These are phyloP conservation scores for Ophiocordyceps unilateralis DNA, from an alignment of 2,329 filamentous ascomycete species.

Conservation along the genomic window DNA sequence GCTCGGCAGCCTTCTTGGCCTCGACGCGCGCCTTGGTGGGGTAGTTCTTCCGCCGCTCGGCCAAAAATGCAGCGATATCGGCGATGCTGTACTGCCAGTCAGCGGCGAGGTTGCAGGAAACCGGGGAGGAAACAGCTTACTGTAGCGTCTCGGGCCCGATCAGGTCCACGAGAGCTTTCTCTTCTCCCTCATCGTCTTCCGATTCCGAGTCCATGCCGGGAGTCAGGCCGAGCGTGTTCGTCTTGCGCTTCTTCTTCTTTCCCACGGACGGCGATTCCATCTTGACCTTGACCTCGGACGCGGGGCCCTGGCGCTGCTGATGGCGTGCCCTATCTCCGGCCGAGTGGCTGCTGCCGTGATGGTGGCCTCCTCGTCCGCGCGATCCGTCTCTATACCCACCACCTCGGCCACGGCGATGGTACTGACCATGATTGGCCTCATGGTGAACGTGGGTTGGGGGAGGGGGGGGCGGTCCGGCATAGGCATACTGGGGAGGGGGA, in stretches of 20 bases:
- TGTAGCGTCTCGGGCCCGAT: constrained; percentile 37
- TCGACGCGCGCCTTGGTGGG: constrained; percentile 59
- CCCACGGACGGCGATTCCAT: constrained; percentile 27
- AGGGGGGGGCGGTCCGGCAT: constrained; percentile 21
- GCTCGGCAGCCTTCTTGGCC: constrained; percentile 38
- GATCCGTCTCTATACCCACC: constrained; percentile 17
- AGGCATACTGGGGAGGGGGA: constrained; percentile 15
- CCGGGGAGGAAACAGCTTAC: constrained; percentile 20
- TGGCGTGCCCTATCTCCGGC: constrained; percentile 26
- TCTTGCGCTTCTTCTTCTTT: constrained; percentile 57
- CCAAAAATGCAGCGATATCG: constrained; percentile 66
- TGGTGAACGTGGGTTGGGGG: constrained; percentile 16
- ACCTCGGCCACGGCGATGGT: constrained; percentile 17
- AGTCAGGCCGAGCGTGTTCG: constrained; percentile 55
- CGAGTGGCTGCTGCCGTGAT: constrained; percentile 2
- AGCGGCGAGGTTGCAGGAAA: background rate
- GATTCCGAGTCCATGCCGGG: constrained; percentile 45
- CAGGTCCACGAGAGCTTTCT: constrained; percentile 43
- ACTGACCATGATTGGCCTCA: constrained; percentile 12
- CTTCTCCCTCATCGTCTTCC: constrained; percentile 53
- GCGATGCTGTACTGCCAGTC: constrained; percentile 26
- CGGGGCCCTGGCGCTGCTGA: constrained; percentile 13
- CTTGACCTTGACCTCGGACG: constrained; percentile 9
- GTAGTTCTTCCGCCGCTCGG: constrained; percentile 62
- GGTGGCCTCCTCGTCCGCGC: constrained; percentile 23